These are phyloP conservation scores for Fusarium algeriense DNA, from an alignment of 2,329 filamentous ascomycete genomes.

Conservation along the genomic window DNA sequence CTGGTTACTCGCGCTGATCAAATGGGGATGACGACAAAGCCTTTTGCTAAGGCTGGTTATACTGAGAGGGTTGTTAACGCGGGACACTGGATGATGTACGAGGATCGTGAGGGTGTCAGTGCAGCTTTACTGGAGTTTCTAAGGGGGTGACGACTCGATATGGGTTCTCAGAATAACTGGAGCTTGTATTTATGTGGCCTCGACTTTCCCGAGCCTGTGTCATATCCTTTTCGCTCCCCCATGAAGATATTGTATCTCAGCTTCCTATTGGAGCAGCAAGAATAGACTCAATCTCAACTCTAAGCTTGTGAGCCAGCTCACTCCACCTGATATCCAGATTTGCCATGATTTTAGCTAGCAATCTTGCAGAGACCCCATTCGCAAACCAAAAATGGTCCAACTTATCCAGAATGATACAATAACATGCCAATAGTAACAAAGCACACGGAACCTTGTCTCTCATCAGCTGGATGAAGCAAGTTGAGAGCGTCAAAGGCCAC, in stretches of 20 bases:
- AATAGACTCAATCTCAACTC: fast-evolving
- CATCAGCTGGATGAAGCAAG: too few relatives aligned
- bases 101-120: fast-evolving
- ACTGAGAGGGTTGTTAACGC: fast-evolving
- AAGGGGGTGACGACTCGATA: too few relatives aligned
- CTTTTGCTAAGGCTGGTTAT: too few relatives aligned
- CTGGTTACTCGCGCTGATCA: not conserved
- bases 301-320: fast-evolving
- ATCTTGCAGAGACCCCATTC: not conserved
- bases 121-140: not conserved
- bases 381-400: too few relatives aligned
- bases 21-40: not conserved
- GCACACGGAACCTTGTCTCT: too few relatives aligned
- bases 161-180: too few relatives aligned
- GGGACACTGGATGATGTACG: too few relatives aligned
- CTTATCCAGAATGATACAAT: not conserved
- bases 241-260: too few relatives aligned
- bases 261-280: not conserved
- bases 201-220: fast-evolving
- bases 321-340: not conserved
- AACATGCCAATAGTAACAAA: too few relatives aligned
- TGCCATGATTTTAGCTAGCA: fast-evolving
- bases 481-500: too few relatives aligned
- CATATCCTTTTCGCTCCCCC: not conserved
- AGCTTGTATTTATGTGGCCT: not conserved